A percentile compares a stretch with the other conserved stretches of the same genome.
These are phyloP conservation scores for Verticillium zaregamsianum DNA, from an alignment of 2,329 filamentous ascomycete genomes.

Conservation along the genomic window DNA sequence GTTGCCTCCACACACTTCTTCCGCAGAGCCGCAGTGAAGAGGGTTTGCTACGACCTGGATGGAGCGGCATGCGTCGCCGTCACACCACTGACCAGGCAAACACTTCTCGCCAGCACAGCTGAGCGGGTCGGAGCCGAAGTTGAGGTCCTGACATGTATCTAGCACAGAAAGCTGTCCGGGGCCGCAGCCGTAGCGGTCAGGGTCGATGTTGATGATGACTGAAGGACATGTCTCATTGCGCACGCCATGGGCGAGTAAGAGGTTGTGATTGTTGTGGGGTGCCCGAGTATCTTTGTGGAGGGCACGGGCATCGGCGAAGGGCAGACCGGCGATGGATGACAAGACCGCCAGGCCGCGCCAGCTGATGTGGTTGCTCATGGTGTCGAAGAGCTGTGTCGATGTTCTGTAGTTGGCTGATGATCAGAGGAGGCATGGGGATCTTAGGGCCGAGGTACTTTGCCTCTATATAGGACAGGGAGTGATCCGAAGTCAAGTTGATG, in stretches of 20 bases:
- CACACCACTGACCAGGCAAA: slow-evolving; percentile 1
- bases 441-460: not conserved
- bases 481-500: not conserved
- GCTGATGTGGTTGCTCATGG: not conserved
- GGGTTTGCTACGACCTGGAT: not conserved
- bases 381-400: not conserved
- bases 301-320: not conserved
- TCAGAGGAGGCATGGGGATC: not conserved
- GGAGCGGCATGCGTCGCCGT: not conserved
- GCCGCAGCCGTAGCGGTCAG: not conserved
- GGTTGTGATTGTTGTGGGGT: not conserved
- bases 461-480: not conserved
- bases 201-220: slow-evolving; percentile 1
- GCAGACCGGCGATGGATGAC: not conserved
- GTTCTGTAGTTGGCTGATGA: not conserved
- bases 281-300: not conserved
- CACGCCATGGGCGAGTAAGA: not conserved
- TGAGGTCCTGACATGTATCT: not conserved
- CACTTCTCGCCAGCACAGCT: not conserved
- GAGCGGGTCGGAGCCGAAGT: not conserved
- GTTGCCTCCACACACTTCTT: not conserved
- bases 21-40: not conserved
- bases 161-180: not conserved
- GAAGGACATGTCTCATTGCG: not conserved
- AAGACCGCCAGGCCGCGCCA: not conserved